Base-by-base conservation (phyloP, 169 alveolate species). In the Neospora caninum region DNA sequence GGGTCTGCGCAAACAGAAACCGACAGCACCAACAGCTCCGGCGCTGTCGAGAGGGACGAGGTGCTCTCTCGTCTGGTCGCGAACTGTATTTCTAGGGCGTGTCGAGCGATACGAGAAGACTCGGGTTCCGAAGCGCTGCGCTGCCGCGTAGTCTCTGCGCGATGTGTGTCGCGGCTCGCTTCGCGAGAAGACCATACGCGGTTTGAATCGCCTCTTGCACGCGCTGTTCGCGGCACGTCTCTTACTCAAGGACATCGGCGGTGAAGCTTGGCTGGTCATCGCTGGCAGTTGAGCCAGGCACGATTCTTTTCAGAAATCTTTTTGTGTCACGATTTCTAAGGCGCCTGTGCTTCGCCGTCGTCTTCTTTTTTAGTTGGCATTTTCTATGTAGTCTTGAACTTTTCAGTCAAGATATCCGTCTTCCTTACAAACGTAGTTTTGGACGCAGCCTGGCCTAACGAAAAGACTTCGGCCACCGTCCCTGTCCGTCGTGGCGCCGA, bases 141-240 rank as follows among this genome's bases (percentile, higher is more conserved):
- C 58, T 13, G 58, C n/a, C n/a, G n/a, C n/a, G n/a, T n/a, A n/a
- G 64, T 53, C 18, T 27, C 25, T 29, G 16, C 73, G 16, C 73
- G 73, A 13, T 7, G 31, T 64, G 73, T 64, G 73, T 64, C 31
- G 31, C 73, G 34, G 16, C 73, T 7, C 34, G 73, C n/a, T 29
- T 7, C 73, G 25, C 73, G n/a, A 64, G 73, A 64, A 27, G 73
- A 64, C 73, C 34, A 64, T 22, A 1, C 73, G 73, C 73, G 73
- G 20, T 64, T 49, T 64, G 16, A 22, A 29, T 64, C n/a, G 73
- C 73, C 73, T 64, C 73, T 64, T 64, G 73, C 73, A 64, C 73
- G 73, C 73, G 73, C 73, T 64, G 73, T 64, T 29, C 31, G 73
- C 73, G 73, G 73, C 34, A 64, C 73, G 73, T 64, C 73, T 64